Conservation (phyloP, 257 asterid genomes). For the Craterostigma plantagineum region DNA sequence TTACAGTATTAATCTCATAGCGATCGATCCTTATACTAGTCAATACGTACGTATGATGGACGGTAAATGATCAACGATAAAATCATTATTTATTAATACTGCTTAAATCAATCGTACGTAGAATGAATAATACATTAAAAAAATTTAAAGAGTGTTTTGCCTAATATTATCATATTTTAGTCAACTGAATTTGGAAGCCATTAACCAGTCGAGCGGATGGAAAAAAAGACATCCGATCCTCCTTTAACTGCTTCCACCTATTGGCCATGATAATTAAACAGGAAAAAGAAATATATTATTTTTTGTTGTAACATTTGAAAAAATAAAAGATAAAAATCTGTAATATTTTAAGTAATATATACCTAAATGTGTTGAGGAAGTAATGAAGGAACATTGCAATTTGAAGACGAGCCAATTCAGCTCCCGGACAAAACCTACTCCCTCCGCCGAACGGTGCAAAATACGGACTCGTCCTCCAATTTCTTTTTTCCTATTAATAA, state of each 20-base stretch:
- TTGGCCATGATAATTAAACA: too few relatives aligned
- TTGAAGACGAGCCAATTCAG: conserved; percentile 89
- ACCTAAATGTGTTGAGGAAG: conserved; percentile 72
- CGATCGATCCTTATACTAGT: too few relatives aligned
- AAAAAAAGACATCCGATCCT: conserved; percentile 72
- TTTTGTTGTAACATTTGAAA: too few relatives aligned
- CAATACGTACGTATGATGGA: too few relatives aligned
- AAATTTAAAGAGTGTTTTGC: neutral
- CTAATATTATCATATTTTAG: conserved; percentile 9
- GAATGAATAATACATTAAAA: too few relatives aligned
- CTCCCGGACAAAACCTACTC: conserved; percentile 83
- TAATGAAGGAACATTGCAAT: conserved; percentile 69
- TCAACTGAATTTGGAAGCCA: conserved; percentile 63
- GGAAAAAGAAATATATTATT: too few relatives aligned
- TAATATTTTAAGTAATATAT: neutral
- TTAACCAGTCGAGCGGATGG: conserved; percentile 87
- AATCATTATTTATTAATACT: too few relatives aligned
- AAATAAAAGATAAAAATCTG: too few relatives aligned
- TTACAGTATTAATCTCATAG: too few relatives aligned
- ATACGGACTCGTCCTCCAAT: conserved; percentile 60
- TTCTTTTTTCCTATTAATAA: conserved; percentile 40
- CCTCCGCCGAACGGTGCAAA: conserved; percentile 95
- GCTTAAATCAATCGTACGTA: too few relatives aligned
- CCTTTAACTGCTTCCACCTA: conserved; percentile 73
- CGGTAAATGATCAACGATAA: too few relatives aligned